Conservation (phyloP, 164 flowering plant genomes). For the Piper longum region DNA sequence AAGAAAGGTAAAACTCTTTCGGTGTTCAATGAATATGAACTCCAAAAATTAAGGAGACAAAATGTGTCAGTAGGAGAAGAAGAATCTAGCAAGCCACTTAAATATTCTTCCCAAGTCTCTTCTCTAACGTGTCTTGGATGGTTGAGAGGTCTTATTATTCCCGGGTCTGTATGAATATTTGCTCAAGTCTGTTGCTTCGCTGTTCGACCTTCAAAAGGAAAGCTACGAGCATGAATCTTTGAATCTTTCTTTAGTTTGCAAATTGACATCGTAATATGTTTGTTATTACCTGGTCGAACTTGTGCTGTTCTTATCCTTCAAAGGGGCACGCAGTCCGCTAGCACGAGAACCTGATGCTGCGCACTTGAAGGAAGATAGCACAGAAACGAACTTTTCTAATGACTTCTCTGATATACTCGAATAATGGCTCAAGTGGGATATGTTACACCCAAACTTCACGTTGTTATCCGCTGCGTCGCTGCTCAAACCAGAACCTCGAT, state of each 20-base stretch:
- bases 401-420: conserved; percentile 81
- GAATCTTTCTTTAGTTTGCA: not conserved
- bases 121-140: conserved; percentile 6
- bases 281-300: conserved; percentile 26
- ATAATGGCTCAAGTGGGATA: conserved; percentile 62
- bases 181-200: conserved; percentile 18
- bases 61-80: no score
- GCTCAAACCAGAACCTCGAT: conserved; percentile 8
- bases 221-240: not conserved
- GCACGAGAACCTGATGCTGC: conserved; percentile 80
- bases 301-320: conserved; percentile 59
- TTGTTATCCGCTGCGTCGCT: conserved; percentile 12
- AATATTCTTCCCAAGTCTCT: not conserved
- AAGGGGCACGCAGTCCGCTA: conserved; percentile 93
- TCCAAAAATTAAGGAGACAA: no score
- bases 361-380: conserved; percentile 55
- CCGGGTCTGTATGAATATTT: conserved; percentile 38
- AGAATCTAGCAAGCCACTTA: not conserved
- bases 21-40: no score
- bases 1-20: no score
- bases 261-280: not conserved
- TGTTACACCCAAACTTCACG: conserved; percentile 60
- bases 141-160: conserved; percentile 17
- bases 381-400: conserved; percentile 64
- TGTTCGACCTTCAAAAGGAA: conserved; percentile 21